Percentiles rank a stretch among this genome's conserved stretches.
Evolutionary conservation across 805 yeast genomes (phyloP).

Genomic region (Starmera pachycereana): DNA sequence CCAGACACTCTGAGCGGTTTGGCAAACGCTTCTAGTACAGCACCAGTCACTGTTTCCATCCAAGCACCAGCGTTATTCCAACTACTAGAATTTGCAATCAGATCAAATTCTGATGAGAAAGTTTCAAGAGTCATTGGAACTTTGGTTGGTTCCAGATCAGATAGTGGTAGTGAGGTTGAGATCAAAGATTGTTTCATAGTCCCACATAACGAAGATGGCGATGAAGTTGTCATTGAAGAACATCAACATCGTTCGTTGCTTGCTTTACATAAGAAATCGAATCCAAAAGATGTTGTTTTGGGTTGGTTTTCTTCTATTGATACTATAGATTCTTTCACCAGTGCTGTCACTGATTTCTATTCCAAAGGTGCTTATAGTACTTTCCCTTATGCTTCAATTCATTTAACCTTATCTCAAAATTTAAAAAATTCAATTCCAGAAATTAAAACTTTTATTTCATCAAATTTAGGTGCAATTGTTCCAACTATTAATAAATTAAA

Average conservation of each 20-base stretch:
- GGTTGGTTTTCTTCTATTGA: slow-evolving; percentile 75
- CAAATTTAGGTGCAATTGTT: slow-evolving; percentile 54
- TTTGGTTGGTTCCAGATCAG: slow-evolving; percentile 69
- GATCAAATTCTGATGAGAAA: slow-evolving; percentile 31
- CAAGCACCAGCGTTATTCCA: slow-evolving; percentile 68
- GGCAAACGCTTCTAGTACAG: slow-evolving; percentile 16
- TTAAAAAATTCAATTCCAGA: slow-evolving; percentile 41
- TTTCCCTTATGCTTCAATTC: slow-evolving; percentile 68
- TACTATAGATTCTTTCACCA: slow-evolving; percentile 59
- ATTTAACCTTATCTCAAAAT: slow-evolving; percentile 56
- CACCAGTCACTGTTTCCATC: slow-evolving; percentile 44
- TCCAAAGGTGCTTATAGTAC: slow-evolving; percentile 60
- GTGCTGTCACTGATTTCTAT: slow-evolving; percentile 74
- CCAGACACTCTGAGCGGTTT: neutral
- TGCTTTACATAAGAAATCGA: slow-evolving; percentile 64
- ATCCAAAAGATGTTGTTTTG: slow-evolving; percentile 66
- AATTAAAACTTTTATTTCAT: slow-evolving; percentile 63
- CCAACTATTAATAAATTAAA: slow-evolving; percentile 25
- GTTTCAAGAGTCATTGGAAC: slow-evolving; percentile 71
- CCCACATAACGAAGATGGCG: slow-evolving; percentile 68
- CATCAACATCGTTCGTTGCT: slow-evolving; percentile 62
- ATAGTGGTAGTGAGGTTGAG: slow-evolving; percentile 69
- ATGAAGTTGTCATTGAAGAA: slow-evolving; percentile 68
- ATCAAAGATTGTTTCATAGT: slow-evolving; percentile 71
- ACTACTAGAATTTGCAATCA: slow-evolving; percentile 59